Evolutionary conservation across 2,329 filamentous ascomycete species (phyloP).

Genomic region (Clonostachys rosea): DNA sequence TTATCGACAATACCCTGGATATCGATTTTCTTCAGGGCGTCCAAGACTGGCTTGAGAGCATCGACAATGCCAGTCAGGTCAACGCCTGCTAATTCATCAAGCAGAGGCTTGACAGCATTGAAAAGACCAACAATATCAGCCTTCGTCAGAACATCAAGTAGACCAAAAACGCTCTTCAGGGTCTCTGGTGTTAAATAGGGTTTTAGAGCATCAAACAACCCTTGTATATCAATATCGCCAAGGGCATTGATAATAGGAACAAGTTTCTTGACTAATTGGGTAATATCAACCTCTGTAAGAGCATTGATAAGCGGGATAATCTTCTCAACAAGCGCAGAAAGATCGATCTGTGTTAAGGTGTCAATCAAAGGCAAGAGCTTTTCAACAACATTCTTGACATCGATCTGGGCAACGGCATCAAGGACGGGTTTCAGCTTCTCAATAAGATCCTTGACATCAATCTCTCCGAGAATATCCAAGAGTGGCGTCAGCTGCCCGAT

Average conservation of each 20-base stretch:
- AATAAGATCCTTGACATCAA: conserved; percentile 26
- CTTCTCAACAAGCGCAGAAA: conserved; percentile 13
- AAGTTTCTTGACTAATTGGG: conserved; percentile 27
- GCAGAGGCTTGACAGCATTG: conserved; percentile 24
- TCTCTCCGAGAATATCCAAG: conserved; percentile 19
- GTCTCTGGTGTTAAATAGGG: conserved; percentile 26
- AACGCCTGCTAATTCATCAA: conserved; percentile 23
- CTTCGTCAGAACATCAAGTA: conserved; percentile 23
- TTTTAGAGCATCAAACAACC: conserved; percentile 21
- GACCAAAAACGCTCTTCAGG: conserved; percentile 26
- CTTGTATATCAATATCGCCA: conserved; percentile 23
- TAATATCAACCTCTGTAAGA: conserved; percentile 27
- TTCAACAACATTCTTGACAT: conserved; percentile 17
- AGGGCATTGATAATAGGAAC: conserved; percentile 34
- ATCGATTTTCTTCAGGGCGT: conserved; percentile 29
- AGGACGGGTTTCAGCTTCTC: conserved; percentile 21
- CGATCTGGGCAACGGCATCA: conserved; percentile 18
- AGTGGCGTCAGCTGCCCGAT: conserved; percentile 20
- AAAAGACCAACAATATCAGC: conserved; percentile 31
- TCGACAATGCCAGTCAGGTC: conserved; percentile 25
- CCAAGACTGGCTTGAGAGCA: conserved; percentile 26
- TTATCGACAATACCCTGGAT: conserved; percentile 25
- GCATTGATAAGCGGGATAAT: conserved; percentile 25
- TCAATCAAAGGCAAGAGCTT: conserved; percentile 20
- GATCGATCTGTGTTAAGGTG: conserved; percentile 20